phyloP scores from a whole-genome alignment of 2,329 filamentous ascomycete species.

The Cercospora sojina region DNA sequence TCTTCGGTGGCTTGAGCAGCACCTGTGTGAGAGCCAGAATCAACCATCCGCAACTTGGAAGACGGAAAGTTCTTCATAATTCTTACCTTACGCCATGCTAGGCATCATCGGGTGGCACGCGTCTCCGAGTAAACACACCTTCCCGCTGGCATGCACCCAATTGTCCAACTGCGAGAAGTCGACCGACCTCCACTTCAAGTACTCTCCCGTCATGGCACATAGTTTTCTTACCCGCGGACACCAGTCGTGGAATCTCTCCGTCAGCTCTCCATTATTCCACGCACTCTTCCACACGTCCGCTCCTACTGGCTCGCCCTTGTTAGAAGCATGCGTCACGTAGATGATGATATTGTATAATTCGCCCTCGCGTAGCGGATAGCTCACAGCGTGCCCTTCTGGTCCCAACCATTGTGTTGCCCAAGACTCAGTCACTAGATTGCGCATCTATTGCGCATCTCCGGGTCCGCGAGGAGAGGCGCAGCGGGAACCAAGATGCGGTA shows the following conservation, averaged over 20 bases:
- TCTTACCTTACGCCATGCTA: neutral
- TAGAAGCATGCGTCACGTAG: neutral
- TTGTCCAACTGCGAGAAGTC: neutral
- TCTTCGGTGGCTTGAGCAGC: slow-evolving; percentile 68
- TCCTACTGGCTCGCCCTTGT: neutral
- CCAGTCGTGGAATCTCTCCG: neutral
- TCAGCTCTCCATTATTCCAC: neutral
- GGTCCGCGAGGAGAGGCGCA: slow-evolving; percentile 18
- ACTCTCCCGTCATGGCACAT: neutral
- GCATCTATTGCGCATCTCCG: slow-evolving; percentile 30
- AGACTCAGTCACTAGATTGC: slow-evolving; percentile 30
- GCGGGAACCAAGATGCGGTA: neutral
- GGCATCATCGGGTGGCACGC: neutral
- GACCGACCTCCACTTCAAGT: neutral
- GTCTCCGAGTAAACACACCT: neutral
- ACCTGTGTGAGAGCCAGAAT: neutral
- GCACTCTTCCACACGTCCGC: neutral
- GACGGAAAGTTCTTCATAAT: neutral
- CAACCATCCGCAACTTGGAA: neutral
- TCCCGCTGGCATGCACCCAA: neutral
- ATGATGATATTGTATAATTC: slow-evolving; percentile 17
- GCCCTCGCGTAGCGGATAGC: slow-evolving; percentile 35
- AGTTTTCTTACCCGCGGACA: neutral
- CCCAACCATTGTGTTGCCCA: slow-evolving; percentile 38
- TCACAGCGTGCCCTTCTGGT: slow-evolving; percentile 37